A percentile compares a stretch with the other conserved stretches of the same genome.
Conservation (phyloP, 148 eudicot genomes). For the Vaccinium corymbosum region DNA sequence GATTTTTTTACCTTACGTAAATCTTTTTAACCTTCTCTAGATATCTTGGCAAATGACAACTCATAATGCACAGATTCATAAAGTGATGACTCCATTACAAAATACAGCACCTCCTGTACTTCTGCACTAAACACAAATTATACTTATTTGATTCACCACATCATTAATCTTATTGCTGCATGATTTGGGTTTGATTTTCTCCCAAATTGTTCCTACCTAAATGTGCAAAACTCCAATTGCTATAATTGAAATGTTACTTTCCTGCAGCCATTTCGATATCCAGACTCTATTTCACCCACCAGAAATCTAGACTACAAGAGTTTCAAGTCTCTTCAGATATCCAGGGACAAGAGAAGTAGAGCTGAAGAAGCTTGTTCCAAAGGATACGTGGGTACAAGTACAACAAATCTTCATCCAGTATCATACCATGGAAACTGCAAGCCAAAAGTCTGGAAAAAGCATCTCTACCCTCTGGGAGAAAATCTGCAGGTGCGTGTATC, state of each 20-base stretch:
- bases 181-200: neutral
- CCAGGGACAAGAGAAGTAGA: slow-evolving; percentile 1
- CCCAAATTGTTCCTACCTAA: neutral
- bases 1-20: neutral
- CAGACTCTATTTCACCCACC: neutral
- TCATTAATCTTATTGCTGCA: neutral
- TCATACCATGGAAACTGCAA: slow-evolving; percentile 7
- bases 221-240: neutral
- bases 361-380: neutral
- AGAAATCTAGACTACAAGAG: neutral
- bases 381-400: neutral
- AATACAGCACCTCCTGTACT: neutral
- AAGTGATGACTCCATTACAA: neutral
- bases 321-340: slow-evolving; percentile 5
- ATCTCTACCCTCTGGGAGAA: neutral
- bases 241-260: neutral
- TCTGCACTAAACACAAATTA: neutral
- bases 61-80: neutral
- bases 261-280: slow-evolving; percentile 12
- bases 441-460: neutral
- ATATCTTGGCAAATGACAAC: neutral
- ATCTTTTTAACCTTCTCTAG: neutral
- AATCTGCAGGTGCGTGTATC: slow-evolving; percentile 15
- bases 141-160: neutral
- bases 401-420: neutral